These are phyloP conservation scores for Lactarius trivialis DNA, from an alignment of 768 basidiomycete genomes.

Conservation along the genomic window DNA sequence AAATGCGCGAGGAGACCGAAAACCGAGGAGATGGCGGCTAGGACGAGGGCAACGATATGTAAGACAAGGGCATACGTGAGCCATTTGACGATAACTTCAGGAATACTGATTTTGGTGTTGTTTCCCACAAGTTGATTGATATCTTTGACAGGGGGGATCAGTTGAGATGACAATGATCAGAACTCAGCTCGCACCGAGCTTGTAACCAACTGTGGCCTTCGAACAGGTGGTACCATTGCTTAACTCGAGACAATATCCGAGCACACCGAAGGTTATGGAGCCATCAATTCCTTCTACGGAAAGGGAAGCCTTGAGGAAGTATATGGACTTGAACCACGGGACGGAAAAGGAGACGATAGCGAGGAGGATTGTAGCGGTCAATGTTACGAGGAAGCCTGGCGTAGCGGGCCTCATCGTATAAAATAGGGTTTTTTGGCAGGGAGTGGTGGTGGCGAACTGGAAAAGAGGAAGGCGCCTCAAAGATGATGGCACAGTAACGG, in stretches of 20 bases:
- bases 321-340: conserved; percentile 82
- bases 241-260: conserved; percentile 79
- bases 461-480: not conserved
- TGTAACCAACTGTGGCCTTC: conserved; percentile 75
- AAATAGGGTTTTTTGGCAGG: not conserved
- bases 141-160: conserved; percentile 41
- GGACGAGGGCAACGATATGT: conserved; percentile 79
- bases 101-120: conserved; percentile 59
- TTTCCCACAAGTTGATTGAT: conserved; percentile 76
- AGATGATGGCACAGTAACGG: not conserved
- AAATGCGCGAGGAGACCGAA: conserved; percentile 88
- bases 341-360: conserved; percentile 87
- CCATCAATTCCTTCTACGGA: conserved; percentile 43
- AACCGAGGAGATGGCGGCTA: conserved; percentile 62
- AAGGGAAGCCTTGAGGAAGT: conserved; percentile 77
- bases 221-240: conserved; percentile 61
- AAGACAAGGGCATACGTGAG: conserved; percentile 90
- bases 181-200: conserved; percentile 56
- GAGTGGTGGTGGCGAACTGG: not conserved
- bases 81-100: conserved; percentile 85
- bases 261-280: conserved; percentile 74
- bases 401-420: conserved; percentile 70
- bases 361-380: conserved; percentile 71
- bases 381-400: conserved; percentile 80
- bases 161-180: not conserved